phyloP scores from a whole-genome alignment of 1,284 basidiomycete species.

The Cystobasidiaceae sp. region DNA sequence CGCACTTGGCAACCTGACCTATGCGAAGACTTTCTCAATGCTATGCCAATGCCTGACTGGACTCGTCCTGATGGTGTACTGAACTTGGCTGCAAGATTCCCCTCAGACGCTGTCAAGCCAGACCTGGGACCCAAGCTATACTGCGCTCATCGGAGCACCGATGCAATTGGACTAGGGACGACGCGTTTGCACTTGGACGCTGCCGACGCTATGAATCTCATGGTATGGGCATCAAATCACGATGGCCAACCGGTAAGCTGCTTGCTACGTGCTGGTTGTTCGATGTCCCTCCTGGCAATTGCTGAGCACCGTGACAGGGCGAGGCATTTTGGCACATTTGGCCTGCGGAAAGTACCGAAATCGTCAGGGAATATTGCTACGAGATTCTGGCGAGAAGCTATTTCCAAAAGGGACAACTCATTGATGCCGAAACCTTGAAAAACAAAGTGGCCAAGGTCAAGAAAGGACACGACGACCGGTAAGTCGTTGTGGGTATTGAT shows the following conservation, averaged over 20 bases:
- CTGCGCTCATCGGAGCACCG: conserved; percentile 3
- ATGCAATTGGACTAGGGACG: neutral
- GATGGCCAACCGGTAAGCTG: conserved; percentile 63
- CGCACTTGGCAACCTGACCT: conserved; percentile 73
- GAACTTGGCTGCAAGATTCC: conserved; percentile 80
- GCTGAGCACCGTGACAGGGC: no score
- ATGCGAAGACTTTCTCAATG: conserved; percentile 76
- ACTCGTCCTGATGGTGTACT: conserved; percentile 79
- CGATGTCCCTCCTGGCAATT: neutral
- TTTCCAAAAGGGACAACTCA: no score
- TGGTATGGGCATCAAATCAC: conserved; percentile 63
- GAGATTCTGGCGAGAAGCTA: conserved; percentile 44
- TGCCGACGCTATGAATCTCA: conserved; percentile 69
- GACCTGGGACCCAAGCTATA: conserved; percentile 58
- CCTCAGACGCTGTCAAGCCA: conserved; percentile 71
- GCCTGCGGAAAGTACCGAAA: conserved; percentile 72
- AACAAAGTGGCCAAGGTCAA: conserved; percentile 15
- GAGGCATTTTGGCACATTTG: conserved; percentile 86
- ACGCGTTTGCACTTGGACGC: neutral
- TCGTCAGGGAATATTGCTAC: conserved; percentile 67
- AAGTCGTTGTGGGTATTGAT: no score
- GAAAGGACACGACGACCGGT: conserved; percentile 32
- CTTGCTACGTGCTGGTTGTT: neutral
- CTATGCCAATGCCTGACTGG: conserved; percentile 80
- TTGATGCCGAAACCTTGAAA: conserved; percentile 22